Evolutionary conservation across 768 basidiomycete species (phyloP), one percentile per base, ranked within the genome.

Genomic region (Pisolithus tinctorius): DNA sequence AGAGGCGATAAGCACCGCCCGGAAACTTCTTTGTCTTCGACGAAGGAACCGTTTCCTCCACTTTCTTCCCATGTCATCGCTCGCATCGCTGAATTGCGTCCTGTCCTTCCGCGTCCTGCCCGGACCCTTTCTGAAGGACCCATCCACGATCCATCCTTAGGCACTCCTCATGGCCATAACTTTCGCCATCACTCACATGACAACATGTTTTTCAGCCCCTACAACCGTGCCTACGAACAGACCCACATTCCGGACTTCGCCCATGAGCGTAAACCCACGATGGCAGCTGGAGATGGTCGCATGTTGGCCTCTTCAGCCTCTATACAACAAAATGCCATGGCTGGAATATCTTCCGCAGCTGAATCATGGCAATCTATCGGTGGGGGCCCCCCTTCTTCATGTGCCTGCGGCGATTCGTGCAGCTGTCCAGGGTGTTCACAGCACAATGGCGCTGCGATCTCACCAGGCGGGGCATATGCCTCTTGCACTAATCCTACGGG

Each of bases 51-150:
- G 49, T 51, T 53, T 50, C 60, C 63, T 9, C 64, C 58, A 3
- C 64, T 69, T 36, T 68, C 77, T 25, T 69, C 76, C 36, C 77
- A 81, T 51, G 77, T 82, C 50, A 68, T 81, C 11, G 79, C 77
- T 7, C 81, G 83, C 52, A 78, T 83, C 44, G 76, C 82, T 7
- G 81, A 83, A 57, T 69, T 84, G 50, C 81, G 86, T 6, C 83
- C 85, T 2, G 82, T 88, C 17, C 78, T 86, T 34, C 87, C 87
- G 4, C 81, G 82, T 9, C 83, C 83, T 14, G 55, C 72, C 29
- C 60, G 62, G 25, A 60, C 16, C 20, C 26, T 49, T 38, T 50
- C 53, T 39, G 63, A 64, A 29, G 74, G 77, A 4, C 71, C 72
- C 42, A 49, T 74, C 16, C 80, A 81, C 56, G 65, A 75, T 55